Percentiles rank a stretch among this genome's conserved stretches.
These are phyloP conservation scores for Ophiosphaerella herpotricha DNA, from an alignment of 2,329 filamentous ascomycete genomes.

Conservation along the genomic window DNA sequence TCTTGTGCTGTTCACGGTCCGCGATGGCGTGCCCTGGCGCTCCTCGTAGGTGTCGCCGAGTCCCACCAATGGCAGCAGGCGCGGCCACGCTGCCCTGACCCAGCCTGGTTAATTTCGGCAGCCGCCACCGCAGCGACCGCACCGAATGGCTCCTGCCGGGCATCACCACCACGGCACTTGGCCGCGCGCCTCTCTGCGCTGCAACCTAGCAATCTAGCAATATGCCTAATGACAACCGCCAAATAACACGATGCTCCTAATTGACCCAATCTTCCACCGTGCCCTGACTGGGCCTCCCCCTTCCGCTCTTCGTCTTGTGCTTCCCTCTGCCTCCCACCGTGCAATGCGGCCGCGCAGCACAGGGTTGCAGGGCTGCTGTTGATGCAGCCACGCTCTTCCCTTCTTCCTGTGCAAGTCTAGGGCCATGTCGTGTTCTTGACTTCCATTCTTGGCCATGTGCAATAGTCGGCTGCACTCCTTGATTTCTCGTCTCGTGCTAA, in stretches of 20 bases:
- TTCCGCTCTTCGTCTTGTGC: no score
- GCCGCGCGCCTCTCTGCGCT: background rate
- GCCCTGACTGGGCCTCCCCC: no score
- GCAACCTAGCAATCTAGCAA: background rate
- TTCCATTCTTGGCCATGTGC: background rate
- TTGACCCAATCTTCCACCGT: no score
- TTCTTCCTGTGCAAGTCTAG: constrained; percentile 7
- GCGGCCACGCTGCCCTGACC: no score
- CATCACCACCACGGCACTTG: no score
- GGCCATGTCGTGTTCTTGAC: constrained; percentile 8
- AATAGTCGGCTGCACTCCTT: background rate
- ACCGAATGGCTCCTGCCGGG: no score
- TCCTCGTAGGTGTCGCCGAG: background rate
- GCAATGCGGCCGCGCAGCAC: background rate
- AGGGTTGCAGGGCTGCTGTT: constrained; percentile 21
- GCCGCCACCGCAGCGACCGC: no score
- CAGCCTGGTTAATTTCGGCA: no score
- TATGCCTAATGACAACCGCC: no score
- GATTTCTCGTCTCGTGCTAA: constrained; percentile 2
- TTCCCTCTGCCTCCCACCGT: background rate
- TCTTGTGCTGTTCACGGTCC: no score
- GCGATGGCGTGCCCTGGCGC: background rate
- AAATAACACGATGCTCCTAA: no score
- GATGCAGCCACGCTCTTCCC: constrained; percentile 23
- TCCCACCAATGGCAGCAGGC: no score